Evolutionary conservation across 495 filamentous ascomycete genomes (phyloP).

Genomic region (Xylaria nigripes): DNA sequence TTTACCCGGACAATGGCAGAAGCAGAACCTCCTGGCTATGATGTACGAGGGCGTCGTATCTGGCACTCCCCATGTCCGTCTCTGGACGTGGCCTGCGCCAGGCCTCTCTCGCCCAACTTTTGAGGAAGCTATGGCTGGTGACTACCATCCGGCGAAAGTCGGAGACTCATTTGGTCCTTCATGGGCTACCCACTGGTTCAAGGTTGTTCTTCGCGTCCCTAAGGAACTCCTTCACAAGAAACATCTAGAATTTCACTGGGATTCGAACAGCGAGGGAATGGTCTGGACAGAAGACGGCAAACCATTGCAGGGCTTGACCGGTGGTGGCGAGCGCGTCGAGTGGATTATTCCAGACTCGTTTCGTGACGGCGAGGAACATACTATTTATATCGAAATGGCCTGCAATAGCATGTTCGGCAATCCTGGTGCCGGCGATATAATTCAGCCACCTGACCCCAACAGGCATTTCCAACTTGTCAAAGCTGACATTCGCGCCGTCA

Average conservation of each 20-base stretch:
- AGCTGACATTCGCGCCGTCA: conserved; percentile 85
- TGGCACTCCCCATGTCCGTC: conserved; percentile 68
- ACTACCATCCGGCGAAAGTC: conserved; percentile 66
- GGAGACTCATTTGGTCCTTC: conserved; percentile 83
- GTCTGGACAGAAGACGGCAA: conserved; percentile 84
- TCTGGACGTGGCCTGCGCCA: conserved; percentile 81
- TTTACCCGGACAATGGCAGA: conserved; percentile 67
- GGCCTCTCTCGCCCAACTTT: conserved; percentile 76
- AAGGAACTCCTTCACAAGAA: conserved; percentile 59
- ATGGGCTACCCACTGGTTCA: conserved; percentile 99
- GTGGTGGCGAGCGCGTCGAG: conserved; percentile 79
- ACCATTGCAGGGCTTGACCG: conserved; percentile 85
- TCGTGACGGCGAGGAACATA: conserved; percentile 76
- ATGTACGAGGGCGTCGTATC: conserved; percentile 65
- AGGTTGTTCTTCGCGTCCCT: conserved; percentile 69
- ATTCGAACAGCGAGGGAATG: conserved; percentile 83
- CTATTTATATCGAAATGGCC: conserved; percentile 94
- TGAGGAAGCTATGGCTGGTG: conserved; percentile 71
- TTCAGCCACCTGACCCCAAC: conserved; percentile 81
- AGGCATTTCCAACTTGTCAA: conserved; percentile 64
- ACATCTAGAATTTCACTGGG: conserved; percentile 90
- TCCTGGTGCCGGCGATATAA: conserved; percentile 71
- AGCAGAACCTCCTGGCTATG: conserved; percentile 68
- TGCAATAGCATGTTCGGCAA: conserved; percentile 99
- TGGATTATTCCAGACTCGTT: conserved; percentile 80